These are phyloP conservation scores for Zygnema circumcarinatum DNA, from an alignment of 139 green algal genomes.

Conservation along the genomic window DNA sequence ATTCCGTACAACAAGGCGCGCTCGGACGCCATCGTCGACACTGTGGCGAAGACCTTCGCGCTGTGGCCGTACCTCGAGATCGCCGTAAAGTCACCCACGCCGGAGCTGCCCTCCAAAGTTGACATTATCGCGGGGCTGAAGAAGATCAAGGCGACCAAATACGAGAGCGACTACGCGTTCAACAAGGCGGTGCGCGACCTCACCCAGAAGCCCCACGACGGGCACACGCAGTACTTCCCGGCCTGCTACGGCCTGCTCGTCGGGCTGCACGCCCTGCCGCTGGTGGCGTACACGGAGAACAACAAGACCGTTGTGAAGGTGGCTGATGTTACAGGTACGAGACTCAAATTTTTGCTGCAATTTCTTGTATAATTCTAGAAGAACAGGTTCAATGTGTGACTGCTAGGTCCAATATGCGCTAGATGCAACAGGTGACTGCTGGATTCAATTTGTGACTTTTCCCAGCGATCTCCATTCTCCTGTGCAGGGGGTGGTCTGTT, in stretches of 20 bases:
- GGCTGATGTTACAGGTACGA: no score
- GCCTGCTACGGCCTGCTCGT: not conserved
- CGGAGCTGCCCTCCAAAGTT: not conserved
- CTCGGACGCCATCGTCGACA: not conserved
- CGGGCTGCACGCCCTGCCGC: no score
- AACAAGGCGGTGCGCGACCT: not conserved
- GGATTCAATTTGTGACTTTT: no score
- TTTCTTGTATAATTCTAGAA: no score
- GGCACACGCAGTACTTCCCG: not conserved
- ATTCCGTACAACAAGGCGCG: not conserved
- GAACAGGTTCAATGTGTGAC: no score
- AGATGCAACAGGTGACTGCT: no score
- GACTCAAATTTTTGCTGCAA: no score
- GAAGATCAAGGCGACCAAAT: not conserved
- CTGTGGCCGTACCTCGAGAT: not conserved
- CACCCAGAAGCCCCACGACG: not conserved
- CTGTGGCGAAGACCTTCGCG: not conserved
- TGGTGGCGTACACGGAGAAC: no score
- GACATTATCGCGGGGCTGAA: not conserved
- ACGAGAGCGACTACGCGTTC: not conserved
- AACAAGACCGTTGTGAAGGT: no score
- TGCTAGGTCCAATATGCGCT: no score
- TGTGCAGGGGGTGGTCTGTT: no score
- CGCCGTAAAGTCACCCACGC: not conserved
- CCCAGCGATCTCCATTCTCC: no score